A percentile compares a stretch with the other conserved stretches of the same genome.
phyloP scores from a whole-genome alignment of 148 eudicot genomes.

The Rhododendron vialii region DNA sequence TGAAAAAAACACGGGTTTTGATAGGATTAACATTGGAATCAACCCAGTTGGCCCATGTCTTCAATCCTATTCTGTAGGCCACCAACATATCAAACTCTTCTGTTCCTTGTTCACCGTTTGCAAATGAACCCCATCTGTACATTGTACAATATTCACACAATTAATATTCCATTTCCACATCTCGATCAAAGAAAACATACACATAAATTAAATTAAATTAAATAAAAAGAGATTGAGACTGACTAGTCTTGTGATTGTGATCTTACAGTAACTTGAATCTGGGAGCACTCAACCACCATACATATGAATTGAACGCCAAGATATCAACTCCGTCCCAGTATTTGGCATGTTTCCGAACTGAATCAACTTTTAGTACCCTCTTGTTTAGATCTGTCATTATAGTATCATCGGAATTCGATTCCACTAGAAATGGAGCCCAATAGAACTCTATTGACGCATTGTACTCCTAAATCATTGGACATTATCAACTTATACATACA shows the following conservation, averaged over 20 bases:
- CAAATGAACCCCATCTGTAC: conserved; percentile 89
- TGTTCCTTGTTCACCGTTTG: conserved; percentile 79
- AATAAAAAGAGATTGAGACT: too few relatives aligned
- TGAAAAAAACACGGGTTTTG: conserved; percentile 76
- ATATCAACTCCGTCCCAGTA: conserved; percentile 75
- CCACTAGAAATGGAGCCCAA: conserved; percentile 90
- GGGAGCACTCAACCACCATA: conserved; percentile 94
- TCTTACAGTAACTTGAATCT: conserved; percentile 68
- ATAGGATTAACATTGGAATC: conserved; percentile 71
- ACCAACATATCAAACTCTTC: conserved; percentile 65
- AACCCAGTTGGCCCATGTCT: conserved; percentile 98
- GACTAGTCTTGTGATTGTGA: too few relatives aligned
- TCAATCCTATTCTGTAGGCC: conserved; percentile 71
- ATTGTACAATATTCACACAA: background rate
- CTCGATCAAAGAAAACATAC: background rate
- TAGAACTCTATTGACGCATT: conserved; percentile 89
- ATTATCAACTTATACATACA: too few relatives aligned
- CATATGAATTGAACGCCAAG: conserved; percentile 83
- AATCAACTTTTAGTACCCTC: conserved; percentile 76
- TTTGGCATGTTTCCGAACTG: conserved; percentile 71
- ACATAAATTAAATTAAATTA: too few relatives aligned
- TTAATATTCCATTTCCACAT: background rate
- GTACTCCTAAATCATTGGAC: conserved; percentile 42
- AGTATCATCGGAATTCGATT: conserved; percentile 67
- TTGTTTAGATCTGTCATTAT: conserved; percentile 64